Base-by-base conservation (phyloP, 305 asterid species). In the Fraxinus paxiana region DNA sequence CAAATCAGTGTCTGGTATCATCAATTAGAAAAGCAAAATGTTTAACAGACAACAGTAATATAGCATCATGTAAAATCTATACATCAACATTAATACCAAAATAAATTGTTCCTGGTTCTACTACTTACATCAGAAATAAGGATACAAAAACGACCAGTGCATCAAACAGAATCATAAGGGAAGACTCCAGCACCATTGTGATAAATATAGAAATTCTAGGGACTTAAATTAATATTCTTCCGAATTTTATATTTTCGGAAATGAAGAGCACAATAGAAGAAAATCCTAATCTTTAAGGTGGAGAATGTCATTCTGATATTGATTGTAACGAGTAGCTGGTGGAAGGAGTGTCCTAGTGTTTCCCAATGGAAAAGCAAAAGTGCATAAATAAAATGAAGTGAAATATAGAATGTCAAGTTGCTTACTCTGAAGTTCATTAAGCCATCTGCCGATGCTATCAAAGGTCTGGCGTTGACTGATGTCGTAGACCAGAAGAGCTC, bases 391-490 rank as follows among this genome's bases (percentile, higher is more conserved):
- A 31, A 74, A 54, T 37, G 20, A 65, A 37, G n/a, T 13, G 12
- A 70, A 70, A 28, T n/a, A 51, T 10, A 56, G 5, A 46, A 67
- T 22, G 78, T 24, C 15, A 37, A 26, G 56, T 80, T 79, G 82
- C 97, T 94, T 89, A 94, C 98, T 92, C 4, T 92, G 97, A 80
- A 94, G 97, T 87, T 94, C 98, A 30, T 91, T 91, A 54, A 92
- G 98, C 98, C 98, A 94, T 83, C 98, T 87, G 72, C 91, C 89
- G 7, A 92, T 82, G 77, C 92, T 92, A 17, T 94, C 95, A 69
- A 91, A 94, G 22, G 98, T 94, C 85, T 82, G 95, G 63, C 93
- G 95, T 76, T 94, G 83, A 86, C 94, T 94, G 83, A 90, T 91
- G 90, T 94, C 98, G 38, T 92, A 92, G 73, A 94, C 97, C 26